phyloP scores from a whole-genome alignment of 106 monocot genomes.

The Platanthera zijinensis region DNA sequence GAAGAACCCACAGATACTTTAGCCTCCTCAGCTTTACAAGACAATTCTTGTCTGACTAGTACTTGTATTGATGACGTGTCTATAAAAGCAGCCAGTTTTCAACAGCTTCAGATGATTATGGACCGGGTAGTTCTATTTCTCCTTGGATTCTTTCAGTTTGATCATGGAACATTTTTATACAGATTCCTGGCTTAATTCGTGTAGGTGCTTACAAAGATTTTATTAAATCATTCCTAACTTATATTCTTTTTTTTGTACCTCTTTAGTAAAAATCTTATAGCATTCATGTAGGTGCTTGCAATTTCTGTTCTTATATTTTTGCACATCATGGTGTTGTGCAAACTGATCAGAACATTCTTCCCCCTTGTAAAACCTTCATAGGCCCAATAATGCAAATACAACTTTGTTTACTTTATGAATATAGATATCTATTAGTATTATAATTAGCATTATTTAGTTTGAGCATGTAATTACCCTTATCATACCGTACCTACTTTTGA shows the following conservation, averaged over 20 bases:
- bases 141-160: background rate
- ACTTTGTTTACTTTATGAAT: no score
- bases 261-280: background rate
- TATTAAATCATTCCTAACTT: background rate
- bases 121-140: constrained; percentile 35
- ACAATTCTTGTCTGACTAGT: constrained; percentile 21
- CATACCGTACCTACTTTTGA: no score
- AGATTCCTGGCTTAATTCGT: background rate
- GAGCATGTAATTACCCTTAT: no score
- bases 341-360: no score
- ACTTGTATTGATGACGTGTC: constrained; percentile 21
- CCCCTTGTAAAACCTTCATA: no score
- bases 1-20: constrained; percentile 5
- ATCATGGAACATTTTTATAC: background rate
- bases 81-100: constrained; percentile 34
- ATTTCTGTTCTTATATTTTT: background rate
- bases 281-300: background rate
- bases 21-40: constrained; percentile 13
- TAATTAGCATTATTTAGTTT: no score
- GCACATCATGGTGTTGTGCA: no score
- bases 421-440: no score
- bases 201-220: background rate
- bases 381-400: no score
- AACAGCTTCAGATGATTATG: constrained; percentile 45
- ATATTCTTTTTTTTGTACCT: background rate